phyloP scores from a whole-genome alignment of 495 filamentous ascomycete species.

The Thermothielavioides terrestris region DNA sequence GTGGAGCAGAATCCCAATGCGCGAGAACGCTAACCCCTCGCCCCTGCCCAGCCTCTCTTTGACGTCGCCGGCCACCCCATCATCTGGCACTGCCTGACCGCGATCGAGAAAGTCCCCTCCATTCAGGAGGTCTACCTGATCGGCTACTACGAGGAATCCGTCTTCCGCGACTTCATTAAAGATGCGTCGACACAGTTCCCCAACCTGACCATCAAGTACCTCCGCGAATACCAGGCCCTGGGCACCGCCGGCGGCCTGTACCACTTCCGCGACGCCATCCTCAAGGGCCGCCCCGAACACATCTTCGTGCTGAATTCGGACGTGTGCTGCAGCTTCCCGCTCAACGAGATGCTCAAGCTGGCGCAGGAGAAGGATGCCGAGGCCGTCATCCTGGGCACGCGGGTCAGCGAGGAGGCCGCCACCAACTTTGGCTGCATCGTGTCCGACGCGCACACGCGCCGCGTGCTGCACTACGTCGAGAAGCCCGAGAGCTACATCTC shows the following conservation, averaged over 20 bases:
- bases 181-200: slow-evolving; percentile 77
- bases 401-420: slow-evolving; percentile 84
- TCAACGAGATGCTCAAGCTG: slow-evolving; percentile 87
- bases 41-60: slow-evolving; percentile 74
- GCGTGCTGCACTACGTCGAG: slow-evolving; percentile 98
- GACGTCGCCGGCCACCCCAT: slow-evolving; percentile 97
- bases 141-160: slow-evolving; percentile 95
- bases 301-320: slow-evolving; percentile 98
- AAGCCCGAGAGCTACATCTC: slow-evolving; percentile 98
- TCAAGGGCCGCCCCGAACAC: slow-evolving; percentile 89
- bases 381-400: slow-evolving; percentile 91
- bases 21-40: slow-evolving; percentile 1
- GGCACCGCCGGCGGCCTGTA: slow-evolving; percentile 96
- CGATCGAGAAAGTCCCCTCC: slow-evolving; percentile 80
- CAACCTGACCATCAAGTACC: slow-evolving; percentile 84
- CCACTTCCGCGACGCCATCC: slow-evolving; percentile 98
- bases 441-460: slow-evolving; percentile 86
- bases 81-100: slow-evolving; percentile 92
- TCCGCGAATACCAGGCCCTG: slow-evolving; percentile 94
- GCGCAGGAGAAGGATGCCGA: slow-evolving; percentile 95
- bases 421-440: slow-evolving; percentile 98
- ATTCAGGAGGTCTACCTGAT: slow-evolving; percentile 96
- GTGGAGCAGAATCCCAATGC: too few species aligned
- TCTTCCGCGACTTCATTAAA: slow-evolving; percentile 98
- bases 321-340: slow-evolving; percentile 97